Evolutionary conservation across 768 basidiomycete species (phyloP).

Genomic region (Suillus placidus): DNA sequence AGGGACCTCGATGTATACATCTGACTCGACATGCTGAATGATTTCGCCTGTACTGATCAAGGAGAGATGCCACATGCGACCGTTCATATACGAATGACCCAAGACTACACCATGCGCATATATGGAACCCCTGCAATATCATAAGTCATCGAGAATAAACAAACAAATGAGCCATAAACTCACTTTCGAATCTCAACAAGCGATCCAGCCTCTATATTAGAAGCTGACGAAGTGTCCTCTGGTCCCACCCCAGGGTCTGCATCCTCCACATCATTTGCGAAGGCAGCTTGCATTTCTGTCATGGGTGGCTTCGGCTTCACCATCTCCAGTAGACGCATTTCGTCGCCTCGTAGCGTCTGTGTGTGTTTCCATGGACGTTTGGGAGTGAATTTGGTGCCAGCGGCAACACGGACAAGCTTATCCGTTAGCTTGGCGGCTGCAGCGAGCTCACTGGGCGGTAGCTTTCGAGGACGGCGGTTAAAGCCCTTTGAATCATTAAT

Average conservation of each 20-base stretch:
- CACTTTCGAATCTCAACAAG: slow-evolving; percentile 59
- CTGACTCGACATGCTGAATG: slow-evolving; percentile 49
- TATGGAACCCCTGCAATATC: slow-evolving; percentile 21
- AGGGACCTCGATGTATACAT: slow-evolving; percentile 65
- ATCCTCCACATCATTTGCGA: slow-evolving; percentile 25
- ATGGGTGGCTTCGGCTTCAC: slow-evolving; percentile 16
- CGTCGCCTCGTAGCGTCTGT: slow-evolving; percentile 39
- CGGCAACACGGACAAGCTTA: slow-evolving; percentile 39
- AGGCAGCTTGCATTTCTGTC: slow-evolving; percentile 18
- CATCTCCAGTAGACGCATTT: slow-evolving; percentile 38
- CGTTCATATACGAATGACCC: slow-evolving; percentile 34
- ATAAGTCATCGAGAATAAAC: slow-evolving; percentile 14
- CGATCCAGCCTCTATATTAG: slow-evolving; percentile 42
- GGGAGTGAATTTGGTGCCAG: slow-evolving; percentile 26
- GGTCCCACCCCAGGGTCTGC: slow-evolving; percentile 15
- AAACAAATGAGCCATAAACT: slow-evolving; percentile 17
- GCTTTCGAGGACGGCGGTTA: slow-evolving; percentile 1
- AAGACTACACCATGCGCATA: slow-evolving; percentile 31
- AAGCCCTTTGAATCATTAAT: not conserved
- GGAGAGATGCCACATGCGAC: slow-evolving; percentile 31
- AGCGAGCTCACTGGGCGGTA: not conserved
- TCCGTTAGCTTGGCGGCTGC: slow-evolving; percentile 25
- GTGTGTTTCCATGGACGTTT: slow-evolving; percentile 41
- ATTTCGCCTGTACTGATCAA: slow-evolving; percentile 51
- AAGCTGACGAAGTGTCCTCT: slow-evolving; percentile 16